Conservation (phyloP, 2,329 filamentous ascomycete genomes). For the Aspergillus glaucus region DNA sequence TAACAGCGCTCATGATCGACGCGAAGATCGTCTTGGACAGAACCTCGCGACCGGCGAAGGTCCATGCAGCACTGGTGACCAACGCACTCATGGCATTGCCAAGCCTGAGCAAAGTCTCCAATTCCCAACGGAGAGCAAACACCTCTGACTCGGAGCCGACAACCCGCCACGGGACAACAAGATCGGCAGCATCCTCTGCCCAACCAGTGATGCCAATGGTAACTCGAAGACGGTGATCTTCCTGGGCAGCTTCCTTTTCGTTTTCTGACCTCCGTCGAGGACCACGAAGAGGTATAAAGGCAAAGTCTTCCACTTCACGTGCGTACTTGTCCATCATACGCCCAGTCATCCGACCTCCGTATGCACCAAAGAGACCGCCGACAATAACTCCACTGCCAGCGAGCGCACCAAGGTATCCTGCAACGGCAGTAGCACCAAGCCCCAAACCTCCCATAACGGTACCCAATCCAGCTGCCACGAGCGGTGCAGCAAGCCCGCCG, state of each 20-base stretch:
- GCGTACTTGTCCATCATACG: constrained; percentile 86
- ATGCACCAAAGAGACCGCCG: constrained; percentile 86
- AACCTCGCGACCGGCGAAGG: constrained; percentile 64
- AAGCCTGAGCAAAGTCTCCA: constrained; percentile 68
- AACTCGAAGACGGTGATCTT: constrained; percentile 67
- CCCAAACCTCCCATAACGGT: constrained; percentile 71
- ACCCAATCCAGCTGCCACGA: constrained; percentile 73
- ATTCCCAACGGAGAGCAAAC: constrained; percentile 80
- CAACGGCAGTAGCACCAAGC: constrained; percentile 66
- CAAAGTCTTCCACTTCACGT: constrained; percentile 82
- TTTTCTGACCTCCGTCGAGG: constrained; percentile 41
- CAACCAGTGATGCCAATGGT: constrained; percentile 79
- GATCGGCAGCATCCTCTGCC: constrained; percentile 64
- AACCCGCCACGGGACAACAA: constrained; percentile 71
- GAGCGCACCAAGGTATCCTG: constrained; percentile 71
- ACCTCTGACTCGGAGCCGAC: constrained; percentile 68
- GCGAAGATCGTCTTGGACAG: constrained; percentile 66
- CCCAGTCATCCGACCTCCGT: constrained; percentile 72
- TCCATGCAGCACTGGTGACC: constrained; percentile 75
- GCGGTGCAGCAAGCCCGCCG: constrained; percentile 67
- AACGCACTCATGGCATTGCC: constrained; percentile 72
- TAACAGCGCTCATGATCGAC: constrained; percentile 56
- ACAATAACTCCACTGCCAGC: constrained; percentile 74
- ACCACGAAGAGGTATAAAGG: constrained; percentile 67
- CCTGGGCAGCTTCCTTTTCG: constrained; percentile 34